Percentiles rank a stretch among this genome's conserved stretches.
Evolutionary conservation across 768 basidiomycete genomes (phyloP).

Genomic region (Naganishia vishniacii): DNA sequence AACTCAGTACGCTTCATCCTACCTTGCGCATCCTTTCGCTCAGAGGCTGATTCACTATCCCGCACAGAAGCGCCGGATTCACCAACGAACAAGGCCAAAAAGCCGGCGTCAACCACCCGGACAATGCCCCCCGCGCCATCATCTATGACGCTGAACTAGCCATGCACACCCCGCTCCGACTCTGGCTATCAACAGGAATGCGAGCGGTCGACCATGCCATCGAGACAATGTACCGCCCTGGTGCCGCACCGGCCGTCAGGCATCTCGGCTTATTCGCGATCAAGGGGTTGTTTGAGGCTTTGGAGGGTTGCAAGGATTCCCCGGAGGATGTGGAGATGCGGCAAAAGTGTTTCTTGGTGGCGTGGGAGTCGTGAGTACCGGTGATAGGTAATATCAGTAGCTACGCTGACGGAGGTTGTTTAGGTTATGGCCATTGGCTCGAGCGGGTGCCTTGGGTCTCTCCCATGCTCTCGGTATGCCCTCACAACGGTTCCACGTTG

Average conservation of each 20-base stretch:
- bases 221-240: conserved; percentile 61
- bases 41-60: neutral
- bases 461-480: conserved; percentile 70
- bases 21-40: neutral
- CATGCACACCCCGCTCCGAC: conserved; percentile 63
- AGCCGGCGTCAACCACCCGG: conserved; percentile 56
- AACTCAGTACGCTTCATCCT: conserved; percentile 29
- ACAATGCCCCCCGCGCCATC: conserved; percentile 62
- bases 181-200: conserved; percentile 76
- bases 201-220: conserved; percentile 74
- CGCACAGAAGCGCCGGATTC: conserved; percentile 67
- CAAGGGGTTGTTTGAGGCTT: conserved; percentile 66
- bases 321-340: conserved; percentile 58
- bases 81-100: conserved; percentile 67
- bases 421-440: conserved; percentile 46
- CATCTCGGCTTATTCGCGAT: conserved; percentile 63
- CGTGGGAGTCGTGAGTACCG: conserved; percentile 62
- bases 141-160: conserved; percentile 74
- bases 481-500: neutral
- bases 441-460: conserved; percentile 56
- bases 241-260: conserved; percentile 59
- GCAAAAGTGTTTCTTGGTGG: conserved; percentile 65
- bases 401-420: too few relatives aligned
- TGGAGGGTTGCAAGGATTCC: conserved; percentile 61
- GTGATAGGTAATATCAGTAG: too few relatives aligned